These are phyloP conservation scores for Aspergillus ibericus DNA, from an alignment of 2,329 filamentous ascomycete genomes.

Conservation along the genomic window DNA sequence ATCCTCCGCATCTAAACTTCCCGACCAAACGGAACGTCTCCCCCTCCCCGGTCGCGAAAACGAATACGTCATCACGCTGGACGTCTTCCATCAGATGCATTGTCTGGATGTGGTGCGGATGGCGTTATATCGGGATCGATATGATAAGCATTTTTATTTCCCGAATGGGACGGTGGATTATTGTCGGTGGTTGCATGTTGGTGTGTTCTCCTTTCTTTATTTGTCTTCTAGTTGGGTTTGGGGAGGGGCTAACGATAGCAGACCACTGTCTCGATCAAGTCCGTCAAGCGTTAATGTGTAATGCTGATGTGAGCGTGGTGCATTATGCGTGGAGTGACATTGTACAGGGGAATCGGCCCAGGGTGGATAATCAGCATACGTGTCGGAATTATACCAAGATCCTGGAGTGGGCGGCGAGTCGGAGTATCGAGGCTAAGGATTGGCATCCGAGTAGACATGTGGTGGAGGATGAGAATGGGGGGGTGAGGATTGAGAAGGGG, in stretches of 20 bases:
- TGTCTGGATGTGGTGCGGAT: neutral
- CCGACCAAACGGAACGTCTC: neutral
- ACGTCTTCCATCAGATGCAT: neutral
- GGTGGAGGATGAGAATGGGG: neutral
- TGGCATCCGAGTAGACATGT: neutral
- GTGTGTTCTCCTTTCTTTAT: neutral
- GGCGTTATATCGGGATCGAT: neutral
- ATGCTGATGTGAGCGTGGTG: neutral
- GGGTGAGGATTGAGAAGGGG: neutral
- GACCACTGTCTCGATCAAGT: neutral
- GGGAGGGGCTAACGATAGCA: neutral
- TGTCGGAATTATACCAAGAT: neutral
- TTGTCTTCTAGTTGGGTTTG: too few relatives aligned
- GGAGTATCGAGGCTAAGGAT: neutral
- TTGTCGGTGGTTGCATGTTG: neutral
- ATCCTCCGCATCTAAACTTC: neutral
- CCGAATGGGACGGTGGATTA: neutral
- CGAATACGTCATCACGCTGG: neutral
- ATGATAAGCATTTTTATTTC: neutral
- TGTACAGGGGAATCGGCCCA: neutral
- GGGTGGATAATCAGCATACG: neutral
- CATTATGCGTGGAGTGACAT: neutral
- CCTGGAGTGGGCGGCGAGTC: neutral
- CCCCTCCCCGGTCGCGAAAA: neutral
- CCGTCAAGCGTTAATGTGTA: neutral